A percentile compares a stretch with the other conserved stretches of the same genome.
Conservation (phyloP, 2,329 filamentous ascomycete species). For the Knoxdaviesia proteae region DNA sequence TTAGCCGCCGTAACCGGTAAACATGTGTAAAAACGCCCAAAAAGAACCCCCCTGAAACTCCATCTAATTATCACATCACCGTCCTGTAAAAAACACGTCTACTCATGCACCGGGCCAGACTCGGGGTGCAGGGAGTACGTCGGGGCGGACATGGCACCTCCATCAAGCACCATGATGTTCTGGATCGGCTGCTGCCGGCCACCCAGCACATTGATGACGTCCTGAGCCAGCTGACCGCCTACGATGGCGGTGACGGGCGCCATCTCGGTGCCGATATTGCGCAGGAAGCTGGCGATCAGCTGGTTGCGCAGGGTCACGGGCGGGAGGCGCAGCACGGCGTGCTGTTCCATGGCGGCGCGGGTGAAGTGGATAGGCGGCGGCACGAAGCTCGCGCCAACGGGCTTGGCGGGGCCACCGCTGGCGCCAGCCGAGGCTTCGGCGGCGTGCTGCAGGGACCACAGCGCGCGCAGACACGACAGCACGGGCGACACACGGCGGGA, state of each 20-base stretch:
- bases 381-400: conserved; percentile 24
- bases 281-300: conserved; percentile 65
- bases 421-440: conserved; percentile 6
- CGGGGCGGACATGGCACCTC: conserved; percentile 54
- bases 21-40: not conserved
- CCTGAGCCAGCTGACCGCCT: conserved; percentile 78
- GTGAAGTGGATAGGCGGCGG: conserved; percentile 33
- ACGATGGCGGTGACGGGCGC: conserved; percentile 75
- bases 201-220: conserved; percentile 90
- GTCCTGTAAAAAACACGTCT: no score
- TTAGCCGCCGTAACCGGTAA: not conserved
- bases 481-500: conserved; percentile 56
- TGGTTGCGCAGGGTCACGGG: conserved; percentile 45
- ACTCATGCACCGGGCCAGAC: conserved; percentile 25
- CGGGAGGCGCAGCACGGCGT: conserved; percentile 52
- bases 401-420: conserved; percentile 41
- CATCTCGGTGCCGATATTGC: conserved; percentile 68
- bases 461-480: conserved; percentile 65
- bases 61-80: not conserved
- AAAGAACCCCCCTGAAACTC: not conserved
- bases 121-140: conserved; percentile 68
- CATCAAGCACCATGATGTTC: conserved; percentile 85
- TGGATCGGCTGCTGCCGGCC: conserved; percentile 86
- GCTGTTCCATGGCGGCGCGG: conserved; percentile 53
- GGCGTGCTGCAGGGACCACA: conserved; percentile 60